Conservation (phyloP, 495 filamentous ascomycete species). For the Hypoxylon rickii region DNA sequence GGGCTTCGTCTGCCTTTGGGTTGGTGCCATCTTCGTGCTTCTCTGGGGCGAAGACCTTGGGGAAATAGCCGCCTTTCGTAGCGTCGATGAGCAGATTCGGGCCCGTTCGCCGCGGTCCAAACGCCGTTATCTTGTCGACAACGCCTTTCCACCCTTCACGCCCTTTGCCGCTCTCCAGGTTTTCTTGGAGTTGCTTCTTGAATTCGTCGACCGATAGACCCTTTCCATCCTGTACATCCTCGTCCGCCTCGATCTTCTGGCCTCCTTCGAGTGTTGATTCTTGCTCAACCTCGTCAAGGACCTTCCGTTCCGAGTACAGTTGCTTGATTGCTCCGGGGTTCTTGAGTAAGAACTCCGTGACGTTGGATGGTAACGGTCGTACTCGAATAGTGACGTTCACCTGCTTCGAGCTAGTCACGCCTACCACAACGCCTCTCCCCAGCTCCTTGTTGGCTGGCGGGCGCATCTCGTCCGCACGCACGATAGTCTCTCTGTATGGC, state of each 20-base stretch:
- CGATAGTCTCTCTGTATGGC: constrained; percentile 91
- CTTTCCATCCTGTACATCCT: constrained; percentile 53
- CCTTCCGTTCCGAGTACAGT: constrained; percentile 70
- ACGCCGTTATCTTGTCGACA: constrained; percentile 82
- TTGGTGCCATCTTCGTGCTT: constrained; percentile 33
- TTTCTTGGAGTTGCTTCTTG: constrained; percentile 66
- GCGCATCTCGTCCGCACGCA: constrained; percentile 86
- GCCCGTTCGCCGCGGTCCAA: constrained; percentile 83
- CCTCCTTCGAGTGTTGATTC: constrained; percentile 48
- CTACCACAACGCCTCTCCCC: constrained; percentile 79
- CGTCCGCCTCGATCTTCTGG: constrained; percentile 49
- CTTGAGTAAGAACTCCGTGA: constrained; percentile 84
- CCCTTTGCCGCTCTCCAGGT: constrained; percentile 67
- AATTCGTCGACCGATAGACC: constrained; percentile 74
- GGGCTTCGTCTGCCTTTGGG: constrained; percentile 51
- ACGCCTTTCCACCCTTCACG: constrained; percentile 76
- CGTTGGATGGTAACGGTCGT: constrained; percentile 72
- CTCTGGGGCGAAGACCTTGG: constrained; percentile 68
- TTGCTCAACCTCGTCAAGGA: constrained; percentile 46
- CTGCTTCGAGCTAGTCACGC: constrained; percentile 80
- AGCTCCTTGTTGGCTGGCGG: constrained; percentile 83
- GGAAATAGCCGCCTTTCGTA: constrained; percentile 72
- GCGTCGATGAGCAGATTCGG: constrained; percentile 90
- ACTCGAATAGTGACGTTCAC: constrained; percentile 79
- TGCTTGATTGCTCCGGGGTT: constrained; percentile 78